Percentiles rank a stretch among this genome's conserved stretches.
phyloP scores from a whole-genome alignment of 78 protist genomes.

The Bodo saltans region DNA sequence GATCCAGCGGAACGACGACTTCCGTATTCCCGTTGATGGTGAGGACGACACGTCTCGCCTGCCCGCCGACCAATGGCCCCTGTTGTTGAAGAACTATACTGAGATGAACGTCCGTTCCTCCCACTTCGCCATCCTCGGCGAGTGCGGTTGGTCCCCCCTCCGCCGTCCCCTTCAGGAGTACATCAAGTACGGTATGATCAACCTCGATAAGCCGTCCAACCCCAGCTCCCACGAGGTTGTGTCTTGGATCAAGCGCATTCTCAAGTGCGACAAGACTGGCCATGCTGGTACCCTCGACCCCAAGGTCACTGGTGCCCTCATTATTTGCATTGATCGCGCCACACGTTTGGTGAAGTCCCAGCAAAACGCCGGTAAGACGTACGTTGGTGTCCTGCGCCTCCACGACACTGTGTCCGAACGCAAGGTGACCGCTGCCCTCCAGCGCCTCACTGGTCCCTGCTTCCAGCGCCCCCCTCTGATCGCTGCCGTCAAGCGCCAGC shows the following conservation, averaged over 20 bases:
- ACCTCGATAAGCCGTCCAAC: slow-evolving; percentile 99
- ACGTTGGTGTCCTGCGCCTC: slow-evolving; percentile 90
- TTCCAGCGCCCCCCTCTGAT: slow-evolving; percentile 99
- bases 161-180: slow-evolving; percentile 89
- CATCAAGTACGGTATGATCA: slow-evolving; percentile 93
- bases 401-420: slow-evolving; percentile 47
- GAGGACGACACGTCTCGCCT: slow-evolving; percentile 34
- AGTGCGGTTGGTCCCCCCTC: slow-evolving; percentile 88
- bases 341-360: slow-evolving; percentile 99
- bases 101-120: slow-evolving; percentile 85
- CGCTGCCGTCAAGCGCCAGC: slow-evolving; percentile 87
- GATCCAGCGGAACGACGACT: slow-evolving; percentile 19
- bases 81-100: slow-evolving; percentile 90
- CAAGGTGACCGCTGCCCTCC: background rate
- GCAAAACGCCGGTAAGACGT: slow-evolving; percentile 98
- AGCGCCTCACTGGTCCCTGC: background rate
- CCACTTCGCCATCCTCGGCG: slow-evolving; percentile 94
- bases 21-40: slow-evolving; percentile 13
- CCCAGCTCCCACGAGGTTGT: slow-evolving; percentile 99
- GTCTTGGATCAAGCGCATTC: slow-evolving; percentile 91
- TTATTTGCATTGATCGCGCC: slow-evolving; percentile 97
- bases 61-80: slow-evolving; percentile 78
- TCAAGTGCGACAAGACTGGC: slow-evolving; percentile 90
- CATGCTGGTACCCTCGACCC: slow-evolving; percentile 99
- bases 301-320: slow-evolving; percentile 97